Conservation (phyloP, 345 rosid species). For the Populus ilicifolia region DNA sequence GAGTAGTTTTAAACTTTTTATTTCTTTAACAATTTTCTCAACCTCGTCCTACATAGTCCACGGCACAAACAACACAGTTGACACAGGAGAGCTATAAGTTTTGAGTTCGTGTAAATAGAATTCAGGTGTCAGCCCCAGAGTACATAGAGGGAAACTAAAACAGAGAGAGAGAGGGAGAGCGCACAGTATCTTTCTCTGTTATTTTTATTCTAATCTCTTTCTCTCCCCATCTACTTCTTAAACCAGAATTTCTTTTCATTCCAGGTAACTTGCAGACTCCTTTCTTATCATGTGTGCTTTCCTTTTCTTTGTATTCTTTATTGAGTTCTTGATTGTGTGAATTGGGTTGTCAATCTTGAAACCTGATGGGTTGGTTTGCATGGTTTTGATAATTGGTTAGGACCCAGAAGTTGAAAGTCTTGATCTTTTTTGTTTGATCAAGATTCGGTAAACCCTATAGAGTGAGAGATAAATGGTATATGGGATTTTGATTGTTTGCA, state of each 20-base stretch:
- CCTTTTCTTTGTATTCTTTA: background rate
- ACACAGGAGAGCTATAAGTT: background rate
- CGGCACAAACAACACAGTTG: background rate
- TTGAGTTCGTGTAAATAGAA: background rate
- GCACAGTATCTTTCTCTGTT: background rate
- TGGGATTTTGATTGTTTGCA: background rate
- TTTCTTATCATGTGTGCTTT: background rate
- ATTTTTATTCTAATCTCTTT: background rate
- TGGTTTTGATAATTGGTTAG: background rate
- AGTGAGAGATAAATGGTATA: background rate
- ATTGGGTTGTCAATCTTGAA: background rate
- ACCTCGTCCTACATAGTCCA: background rate
- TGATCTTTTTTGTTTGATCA: background rate
- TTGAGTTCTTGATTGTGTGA: background rate
- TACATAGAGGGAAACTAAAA: background rate
- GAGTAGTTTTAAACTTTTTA: too few species aligned
- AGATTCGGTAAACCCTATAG: conserved; percentile 7
- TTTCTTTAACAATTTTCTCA: background rate
- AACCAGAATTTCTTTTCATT: background rate
- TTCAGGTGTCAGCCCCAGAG: conserved; percentile 5
- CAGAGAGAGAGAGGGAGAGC: background rate
- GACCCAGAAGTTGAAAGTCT: background rate
- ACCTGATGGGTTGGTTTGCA: background rate
- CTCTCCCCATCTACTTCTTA: background rate
- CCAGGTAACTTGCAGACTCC: background rate